Percentiles rank a stretch among this genome's conserved stretches.
Evolutionary conservation across 2,329 filamentous ascomycete species (phyloP).

Genomic region (Podosphaera aphanis): DNA sequence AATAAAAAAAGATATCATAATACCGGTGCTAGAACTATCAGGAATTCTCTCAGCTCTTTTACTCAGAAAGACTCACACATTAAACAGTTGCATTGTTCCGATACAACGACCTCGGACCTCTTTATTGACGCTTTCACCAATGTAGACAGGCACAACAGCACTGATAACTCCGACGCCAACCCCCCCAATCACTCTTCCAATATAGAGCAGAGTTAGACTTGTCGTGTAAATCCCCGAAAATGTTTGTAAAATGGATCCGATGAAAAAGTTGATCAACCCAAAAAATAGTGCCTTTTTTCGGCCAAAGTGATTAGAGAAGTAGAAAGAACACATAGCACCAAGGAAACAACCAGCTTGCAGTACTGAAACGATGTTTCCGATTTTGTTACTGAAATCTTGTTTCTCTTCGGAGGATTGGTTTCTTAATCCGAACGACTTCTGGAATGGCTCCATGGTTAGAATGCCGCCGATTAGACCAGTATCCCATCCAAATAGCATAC

Average conservation of each 20-base stretch:
- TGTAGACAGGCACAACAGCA: conserved; percentile 15
- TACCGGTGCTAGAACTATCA: conserved; percentile 5
- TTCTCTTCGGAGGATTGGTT: background rate
- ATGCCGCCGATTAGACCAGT: conserved; percentile 58
- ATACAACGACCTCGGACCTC: conserved; percentile 31
- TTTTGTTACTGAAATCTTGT: background rate
- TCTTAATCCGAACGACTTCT: conserved; percentile 18
- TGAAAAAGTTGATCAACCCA: background rate
- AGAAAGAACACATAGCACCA: conserved; percentile 29
- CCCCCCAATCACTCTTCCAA: conserved; percentile 32
- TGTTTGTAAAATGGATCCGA: background rate
- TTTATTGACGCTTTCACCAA: conserved; percentile 34
- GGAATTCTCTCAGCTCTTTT: background rate
- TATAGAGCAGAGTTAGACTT: conserved; percentile 26
- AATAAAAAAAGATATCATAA: conserved; percentile 21
- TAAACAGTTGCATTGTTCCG: conserved; percentile 3
- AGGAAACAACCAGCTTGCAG: conserved; percentile 46
- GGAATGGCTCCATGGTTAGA: conserved; percentile 42
- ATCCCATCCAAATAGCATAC: conserved; percentile 34
- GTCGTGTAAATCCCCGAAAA: background rate
- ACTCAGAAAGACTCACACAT: background rate
- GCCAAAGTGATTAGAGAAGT: conserved; percentile 16
- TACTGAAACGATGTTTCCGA: conserved; percentile 22
- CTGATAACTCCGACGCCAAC: conserved; percentile 27
- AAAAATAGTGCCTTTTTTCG: conserved; percentile 4